Evolutionary conservation across 1,284 basidiomycete genomes (phyloP), one percentile per base, ranked within the genome.

Genomic region (Heterobasidion occidentale): DNA sequence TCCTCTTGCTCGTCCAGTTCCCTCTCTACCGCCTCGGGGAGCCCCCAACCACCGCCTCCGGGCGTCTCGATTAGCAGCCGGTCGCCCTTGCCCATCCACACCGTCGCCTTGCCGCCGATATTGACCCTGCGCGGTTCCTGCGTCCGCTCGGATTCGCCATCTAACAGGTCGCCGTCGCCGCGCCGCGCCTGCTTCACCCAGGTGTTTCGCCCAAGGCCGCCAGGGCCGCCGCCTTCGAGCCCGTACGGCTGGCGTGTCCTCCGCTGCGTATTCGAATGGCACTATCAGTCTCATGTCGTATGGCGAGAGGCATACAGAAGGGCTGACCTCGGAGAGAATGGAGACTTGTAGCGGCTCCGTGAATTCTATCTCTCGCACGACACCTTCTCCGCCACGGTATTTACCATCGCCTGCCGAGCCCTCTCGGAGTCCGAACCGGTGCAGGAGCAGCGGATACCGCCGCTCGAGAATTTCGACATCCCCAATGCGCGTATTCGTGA

Each of bases 401-500:
- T 81, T 74, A 1, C 95, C 95, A 20, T 75, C 68, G 0, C 95
- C 95, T 12, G 84, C 93, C 1, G 89, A 92, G 20, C 81, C 86
- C 15, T 79, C 70, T 9, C 94, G 82, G 56, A 96, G 71, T 14
- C 86, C 87, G 70, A 97, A 98, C 62, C 83, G 79, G 64, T 91
- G 88, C 27, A 97, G 67, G 62, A 97, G 75, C 11, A 97, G 88
- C 1, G 94, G 94, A 68, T 94, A 94, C 42, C 94, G 83, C 49
- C 93, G 80, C 71, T 97, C 94, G 52, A 97, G 80, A 65, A 96
- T 91, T 68, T 98, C 94, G 17, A 94, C 88, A 55, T 97, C 95
- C 17, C 92, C 91, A 60, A 93, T 94, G 14, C 91, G 84, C 15
- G 94, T 96, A 71, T 97, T 97, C 5, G 94, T 97, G 70, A 97